These are phyloP conservation scores for Trichophaea hybrida DNA, from an alignment of 2,329 filamentous ascomycete species.

Conservation along the genomic window DNA sequence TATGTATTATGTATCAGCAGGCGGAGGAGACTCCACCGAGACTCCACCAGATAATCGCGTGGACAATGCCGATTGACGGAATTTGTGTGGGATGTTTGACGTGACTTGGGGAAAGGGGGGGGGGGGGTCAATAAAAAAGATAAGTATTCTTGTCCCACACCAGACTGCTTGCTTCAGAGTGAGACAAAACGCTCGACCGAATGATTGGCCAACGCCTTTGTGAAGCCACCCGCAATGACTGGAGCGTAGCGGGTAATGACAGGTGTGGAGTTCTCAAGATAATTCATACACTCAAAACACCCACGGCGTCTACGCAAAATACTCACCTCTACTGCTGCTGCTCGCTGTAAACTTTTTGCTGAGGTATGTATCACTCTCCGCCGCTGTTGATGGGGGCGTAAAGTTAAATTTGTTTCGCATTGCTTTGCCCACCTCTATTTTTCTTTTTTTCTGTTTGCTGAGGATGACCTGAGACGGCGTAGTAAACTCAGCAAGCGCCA, in stretches of 20 bases:
- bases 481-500: background rate
- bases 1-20: background rate
- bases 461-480: background rate
- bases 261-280: background rate
- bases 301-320: background rate
- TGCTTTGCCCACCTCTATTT: conserved; percentile 10
- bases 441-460: conserved; percentile 1
- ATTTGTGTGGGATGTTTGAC: conserved; percentile 12
- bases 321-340: background rate
- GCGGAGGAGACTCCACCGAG: conserved; percentile 1
- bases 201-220: background rate
- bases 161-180: conserved; percentile 23
- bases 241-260: background rate
- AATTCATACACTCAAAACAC: background rate
- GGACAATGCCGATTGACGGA: conserved; percentile 22
- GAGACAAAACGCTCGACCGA: conserved; percentile 18
- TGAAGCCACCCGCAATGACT: background rate
- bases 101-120: background rate
- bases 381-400: background rate
- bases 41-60: conserved; percentile 15
- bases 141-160: conserved; percentile 15
- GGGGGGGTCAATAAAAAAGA: background rate
- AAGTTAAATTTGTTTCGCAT: conserved; percentile 6
- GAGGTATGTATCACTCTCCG: background rate
- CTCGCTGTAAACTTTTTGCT: background rate